Evolutionary conservation across 1,284 basidiomycete genomes (phyloP), one percentile per base, ranked within the genome.

Genomic region (Ceratobasidium sp.): DNA sequence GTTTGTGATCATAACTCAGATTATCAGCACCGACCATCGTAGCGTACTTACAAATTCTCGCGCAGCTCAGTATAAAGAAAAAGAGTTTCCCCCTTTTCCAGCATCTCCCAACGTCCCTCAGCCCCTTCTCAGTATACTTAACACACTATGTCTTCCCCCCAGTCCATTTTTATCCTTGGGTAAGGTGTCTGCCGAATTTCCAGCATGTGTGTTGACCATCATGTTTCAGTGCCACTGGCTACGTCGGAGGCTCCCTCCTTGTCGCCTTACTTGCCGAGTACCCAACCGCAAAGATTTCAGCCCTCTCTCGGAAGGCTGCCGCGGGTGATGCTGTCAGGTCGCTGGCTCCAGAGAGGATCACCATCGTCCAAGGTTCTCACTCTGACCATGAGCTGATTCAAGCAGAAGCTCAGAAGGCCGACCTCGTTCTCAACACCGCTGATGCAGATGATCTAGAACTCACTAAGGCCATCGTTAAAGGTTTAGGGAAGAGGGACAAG

Each of bases 351-450:
- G 33, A 29, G 27, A 78, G 78, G 22, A 72, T 75, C 7, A 65
- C 56, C n/a, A 69, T 77, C 31, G 50, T 77, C 15, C 69, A 75
- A 27, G 78, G 78, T 24, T 75, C 59, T 14, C 77, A 77, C 44
- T 66, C 74, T 6, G 74, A 79, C 75, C 22, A 45, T 9, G 77
- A 75, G 4, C 60, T 76, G 9, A 75, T 79, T 53, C 54, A 64
- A 24, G 65, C 73, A 9, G 74, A 76, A 17, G 75, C 77, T 7
- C 66, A 71, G 7, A 59, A 51, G 14, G 76, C 79, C 3, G 79
- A 79, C 50, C 67, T 79, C 29, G 75, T 78, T 0, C 2, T 79
- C 53, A 79, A 79, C 51, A 17, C 66, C 31, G 78, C 56, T 22
- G 77, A 77, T 54, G 45, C 73, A 14, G 79, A 79, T 36, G 73